These are phyloP conservation scores for Alternaria rosae DNA, from an alignment of 2,329 filamentous ascomycete genomes.

Conservation along the genomic window DNA sequence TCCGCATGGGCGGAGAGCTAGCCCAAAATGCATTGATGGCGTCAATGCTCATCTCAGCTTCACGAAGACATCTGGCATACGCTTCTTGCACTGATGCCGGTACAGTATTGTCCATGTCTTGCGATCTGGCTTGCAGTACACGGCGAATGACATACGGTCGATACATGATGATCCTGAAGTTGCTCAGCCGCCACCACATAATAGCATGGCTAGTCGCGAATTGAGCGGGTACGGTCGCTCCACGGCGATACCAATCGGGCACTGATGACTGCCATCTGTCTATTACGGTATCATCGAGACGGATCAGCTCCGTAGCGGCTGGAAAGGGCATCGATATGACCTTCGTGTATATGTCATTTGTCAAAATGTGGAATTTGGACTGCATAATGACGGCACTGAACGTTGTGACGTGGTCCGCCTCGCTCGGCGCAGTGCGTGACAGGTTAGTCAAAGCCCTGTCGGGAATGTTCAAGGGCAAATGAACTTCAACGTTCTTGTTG, in stretches of 20 bases:
- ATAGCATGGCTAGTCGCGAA: conserved; percentile 54
- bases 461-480: conserved; percentile 15
- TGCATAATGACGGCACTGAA: conserved; percentile 57
- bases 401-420: conserved; percentile 45
- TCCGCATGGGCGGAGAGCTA: conserved; percentile 47
- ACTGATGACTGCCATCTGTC: conserved; percentile 50
- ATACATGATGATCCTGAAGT: conserved; percentile 59
- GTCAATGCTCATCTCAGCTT: conserved; percentile 53
- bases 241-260: conserved; percentile 49
- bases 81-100: conserved; percentile 34
- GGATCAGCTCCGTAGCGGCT: conserved; percentile 52
- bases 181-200: conserved; percentile 55
- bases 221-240: conserved; percentile 42
- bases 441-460: conserved; percentile 42
- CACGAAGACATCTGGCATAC: conserved; percentile 51
- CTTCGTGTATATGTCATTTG: conserved; percentile 55
- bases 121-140: conserved; percentile 34
- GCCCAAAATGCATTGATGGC: conserved; percentile 53
- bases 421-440: conserved; percentile 19
- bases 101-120: conserved; percentile 16
- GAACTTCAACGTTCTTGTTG: conserved; percentile 15
- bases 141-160: conserved; percentile 56
- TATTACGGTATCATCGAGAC: conserved; percentile 52
- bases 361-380: conserved; percentile 56
- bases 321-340: conserved; percentile 57